These are phyloP conservation scores for Solanum chilense DNA, from an alignment of 257 asterid species.

Conservation along the genomic window DNA sequence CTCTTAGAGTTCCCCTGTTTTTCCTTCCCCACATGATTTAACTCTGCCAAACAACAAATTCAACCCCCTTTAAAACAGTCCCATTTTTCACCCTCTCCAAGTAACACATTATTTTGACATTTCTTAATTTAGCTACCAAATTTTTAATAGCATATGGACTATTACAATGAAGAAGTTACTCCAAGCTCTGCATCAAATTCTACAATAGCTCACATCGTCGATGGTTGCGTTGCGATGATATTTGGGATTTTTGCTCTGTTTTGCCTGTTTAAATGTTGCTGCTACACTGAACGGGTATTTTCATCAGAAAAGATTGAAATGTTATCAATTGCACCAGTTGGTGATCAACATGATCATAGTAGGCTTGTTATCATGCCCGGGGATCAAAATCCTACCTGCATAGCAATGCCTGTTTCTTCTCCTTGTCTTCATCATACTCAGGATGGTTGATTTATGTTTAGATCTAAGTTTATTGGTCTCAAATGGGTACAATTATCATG, in stretches of 20 bases:
- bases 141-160: not conserved
- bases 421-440: not conserved
- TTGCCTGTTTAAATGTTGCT: not conserved
- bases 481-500: not conserved
- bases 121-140: not conserved
- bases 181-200: not conserved
- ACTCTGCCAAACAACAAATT: not conserved
- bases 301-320: not conserved
- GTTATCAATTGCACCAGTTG: not conserved
- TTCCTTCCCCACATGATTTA: not conserved
- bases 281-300: not conserved
- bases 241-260: not conserved
- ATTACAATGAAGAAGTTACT: not conserved
- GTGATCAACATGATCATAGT: not conserved
- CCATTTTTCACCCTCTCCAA: not conserved
- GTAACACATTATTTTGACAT: not conserved
- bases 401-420: slow-evolving; percentile 10
- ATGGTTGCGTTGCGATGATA: not conserved
- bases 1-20: not conserved
- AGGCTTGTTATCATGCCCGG: slow-evolving; percentile 14
- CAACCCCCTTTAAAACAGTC: not conserved
- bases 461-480: not conserved
- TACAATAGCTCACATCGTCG: not conserved
- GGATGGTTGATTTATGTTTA: not conserved
- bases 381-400: slow-evolving; percentile 4